Evolutionary conservation across 1,284 basidiomycete genomes (phyloP).

Genomic region (Pholiota adiposa): DNA sequence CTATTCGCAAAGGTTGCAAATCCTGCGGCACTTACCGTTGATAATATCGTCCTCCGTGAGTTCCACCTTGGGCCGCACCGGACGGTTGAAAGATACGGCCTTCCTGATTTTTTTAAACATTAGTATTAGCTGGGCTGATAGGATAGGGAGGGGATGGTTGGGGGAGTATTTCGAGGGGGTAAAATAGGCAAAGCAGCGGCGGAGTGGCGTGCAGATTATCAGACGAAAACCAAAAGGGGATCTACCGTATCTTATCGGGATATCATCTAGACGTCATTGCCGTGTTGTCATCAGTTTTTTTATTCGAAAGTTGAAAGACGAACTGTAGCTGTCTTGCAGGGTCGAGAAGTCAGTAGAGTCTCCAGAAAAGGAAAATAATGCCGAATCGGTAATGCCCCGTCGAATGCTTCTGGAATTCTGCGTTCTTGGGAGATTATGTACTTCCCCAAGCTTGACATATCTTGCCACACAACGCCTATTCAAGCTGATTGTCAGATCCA

Average conservation of each 20-base stretch:
- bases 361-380: not conserved
- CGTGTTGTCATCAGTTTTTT: not conserved
- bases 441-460: not conserved
- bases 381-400: not conserved
- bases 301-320: not conserved
- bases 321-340: not conserved
- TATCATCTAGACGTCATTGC: not conserved
- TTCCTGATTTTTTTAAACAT: not conserved
- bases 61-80: not conserved
- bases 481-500: not conserved
- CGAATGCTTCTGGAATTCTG: not conserved
- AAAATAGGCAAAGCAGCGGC: not conserved
- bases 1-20: not conserved
- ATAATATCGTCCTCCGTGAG: not conserved
- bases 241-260: not conserved
- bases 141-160: not conserved
- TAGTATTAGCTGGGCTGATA: not conserved
- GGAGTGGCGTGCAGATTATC: not conserved
- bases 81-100: not conserved
- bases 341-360: not conserved
- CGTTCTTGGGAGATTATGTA: not conserved
- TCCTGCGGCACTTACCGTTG: not conserved
- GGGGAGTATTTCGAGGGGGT: not conserved
- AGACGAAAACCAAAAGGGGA: conserved; percentile 2
- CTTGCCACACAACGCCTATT: not conserved